Evolutionary conservation across 768 basidiomycete genomes (phyloP), one percentile per base, ranked within the genome.

Genomic region (Boletus subparvulus): DNA sequence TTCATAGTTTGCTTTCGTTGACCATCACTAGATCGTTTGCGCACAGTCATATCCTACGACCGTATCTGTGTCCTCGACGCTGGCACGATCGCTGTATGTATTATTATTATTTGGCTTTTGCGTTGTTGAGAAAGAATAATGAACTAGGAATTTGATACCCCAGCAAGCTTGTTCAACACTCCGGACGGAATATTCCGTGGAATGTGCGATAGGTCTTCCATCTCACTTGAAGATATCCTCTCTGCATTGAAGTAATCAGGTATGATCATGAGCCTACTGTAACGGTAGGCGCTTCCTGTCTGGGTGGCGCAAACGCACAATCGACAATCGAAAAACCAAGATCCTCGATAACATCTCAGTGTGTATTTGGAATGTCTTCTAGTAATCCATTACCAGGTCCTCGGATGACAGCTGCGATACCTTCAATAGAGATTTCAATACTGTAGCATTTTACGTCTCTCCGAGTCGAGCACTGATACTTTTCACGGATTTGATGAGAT

Each of bases 41-140:
- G 86, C 44, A 96, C 94, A 2, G 94, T 96, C 64, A 85, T 94
- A 58, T 80, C 83, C 13, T 95, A 94, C 65, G 92, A 98, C 71
- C 80, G 90, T 40, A 90, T 97, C 35, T 87, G 92, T 63, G 94
- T 95, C 17, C 83, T 96, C 69, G 87, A 92, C 64, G 84, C 85
- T 2, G 94, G 94, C 0, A 74, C 76, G 52, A 88, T 94, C 54
- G 86, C 83, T 53, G 86, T 86, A 61, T 62, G 84, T 21, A 21
- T 21, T 21, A 21, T 21, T 79, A 30, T 6, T 24, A 8, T 33
- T 28, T 24, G 37, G 17, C 46, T 36, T 43, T 37, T 52, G 3
- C 10, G 35, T 26, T 47, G 17, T 7, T 52, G n/a, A 60, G 28
- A 26, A 41, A 8, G 47, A 19, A 4, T 24, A 49, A 54, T 44